A percentile compares a stretch with the other conserved stretches of the same genome.
These are phyloP conservation scores for Secale cereale DNA, from an alignment of 176 grass and related monocot genomes.

Conservation along the genomic window DNA sequence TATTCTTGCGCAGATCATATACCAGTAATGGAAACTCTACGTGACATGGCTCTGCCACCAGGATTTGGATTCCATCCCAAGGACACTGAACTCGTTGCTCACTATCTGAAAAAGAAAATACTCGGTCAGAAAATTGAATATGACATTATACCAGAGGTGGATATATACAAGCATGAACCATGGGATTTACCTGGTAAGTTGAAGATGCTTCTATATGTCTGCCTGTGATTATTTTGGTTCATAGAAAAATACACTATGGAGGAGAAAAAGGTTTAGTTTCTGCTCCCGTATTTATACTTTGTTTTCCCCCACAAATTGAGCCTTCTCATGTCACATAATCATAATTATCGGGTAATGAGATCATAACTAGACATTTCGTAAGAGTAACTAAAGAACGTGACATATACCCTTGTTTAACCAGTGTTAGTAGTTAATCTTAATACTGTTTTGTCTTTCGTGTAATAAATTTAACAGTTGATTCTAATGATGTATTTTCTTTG, in stretches of 20 bases:
- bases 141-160: constrained; percentile 69
- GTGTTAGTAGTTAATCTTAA: not conserved
- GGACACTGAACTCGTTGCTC: constrained; percentile 66
- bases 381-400: not conserved
- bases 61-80: constrained; percentile 96
- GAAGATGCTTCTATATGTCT: not conserved
- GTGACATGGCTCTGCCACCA: constrained; percentile 44
- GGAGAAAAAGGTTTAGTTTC: not conserved
- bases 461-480: constrained; percentile 8
- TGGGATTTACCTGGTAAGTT: constrained; percentile 91
- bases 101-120: constrained; percentile 87
- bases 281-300: not conserved
- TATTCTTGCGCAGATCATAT: constrained; percentile 18
- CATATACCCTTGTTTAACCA: not conserved
- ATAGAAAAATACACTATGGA: not conserved
- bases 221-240: not conserved
- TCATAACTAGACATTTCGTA: not conserved
- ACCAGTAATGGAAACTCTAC: constrained; percentile 66
- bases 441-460: not conserved
- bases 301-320: not conserved
- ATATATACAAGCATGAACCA: constrained; percentile 98
- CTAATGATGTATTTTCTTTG: constrained; percentile 12
- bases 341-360: not conserved
- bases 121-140: constrained; percentile 57
- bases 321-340: not conserved